Evolutionary conservation across 768 basidiomycete genomes (phyloP).

Genomic region (Boletus sp.): DNA sequence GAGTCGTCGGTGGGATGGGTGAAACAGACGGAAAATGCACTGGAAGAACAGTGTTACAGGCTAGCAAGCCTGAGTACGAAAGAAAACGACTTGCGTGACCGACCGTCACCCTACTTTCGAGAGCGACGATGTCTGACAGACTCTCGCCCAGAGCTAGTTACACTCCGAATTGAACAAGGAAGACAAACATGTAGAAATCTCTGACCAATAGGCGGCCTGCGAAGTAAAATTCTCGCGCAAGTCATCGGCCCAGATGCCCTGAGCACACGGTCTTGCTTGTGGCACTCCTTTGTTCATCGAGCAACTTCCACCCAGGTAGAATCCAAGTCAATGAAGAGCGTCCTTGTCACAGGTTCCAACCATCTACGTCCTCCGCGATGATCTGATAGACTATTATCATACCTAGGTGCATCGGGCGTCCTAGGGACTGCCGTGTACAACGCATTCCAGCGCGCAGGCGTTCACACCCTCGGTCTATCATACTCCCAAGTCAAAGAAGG

Average conservation of each 20-base stretch:
- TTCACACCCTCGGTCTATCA: constrained; percentile 65
- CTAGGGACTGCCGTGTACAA: constrained; percentile 76
- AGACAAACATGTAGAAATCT: background rate
- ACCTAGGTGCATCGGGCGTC: constrained; percentile 83
- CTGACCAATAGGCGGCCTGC: constrained; percentile 1
- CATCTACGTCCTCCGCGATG: background rate
- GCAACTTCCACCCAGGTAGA: background rate
- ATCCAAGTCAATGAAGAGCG: constrained; percentile 36
- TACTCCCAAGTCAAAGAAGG: constrained; percentile 59
- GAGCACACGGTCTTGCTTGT: background rate
- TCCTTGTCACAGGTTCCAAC: constrained; percentile 53
- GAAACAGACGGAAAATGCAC: background rate
- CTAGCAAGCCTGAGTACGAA: too few species aligned
- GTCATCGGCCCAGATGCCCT: background rate
- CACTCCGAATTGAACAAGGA: background rate
- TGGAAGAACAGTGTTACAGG: background rate
- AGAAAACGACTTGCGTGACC: too few species aligned
- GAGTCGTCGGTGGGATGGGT: too few species aligned
- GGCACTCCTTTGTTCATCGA: background rate
- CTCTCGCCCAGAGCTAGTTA: background rate
- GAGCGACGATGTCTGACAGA: background rate
- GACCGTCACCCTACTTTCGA: background rate
- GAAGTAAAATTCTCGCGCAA: background rate
- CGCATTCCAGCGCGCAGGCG: constrained; percentile 50
- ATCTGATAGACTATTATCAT: constrained; percentile 10